phyloP scores from a whole-genome alignment of 495 filamentous ascomycete genomes.

The Mytilinidion resinicola region DNA sequence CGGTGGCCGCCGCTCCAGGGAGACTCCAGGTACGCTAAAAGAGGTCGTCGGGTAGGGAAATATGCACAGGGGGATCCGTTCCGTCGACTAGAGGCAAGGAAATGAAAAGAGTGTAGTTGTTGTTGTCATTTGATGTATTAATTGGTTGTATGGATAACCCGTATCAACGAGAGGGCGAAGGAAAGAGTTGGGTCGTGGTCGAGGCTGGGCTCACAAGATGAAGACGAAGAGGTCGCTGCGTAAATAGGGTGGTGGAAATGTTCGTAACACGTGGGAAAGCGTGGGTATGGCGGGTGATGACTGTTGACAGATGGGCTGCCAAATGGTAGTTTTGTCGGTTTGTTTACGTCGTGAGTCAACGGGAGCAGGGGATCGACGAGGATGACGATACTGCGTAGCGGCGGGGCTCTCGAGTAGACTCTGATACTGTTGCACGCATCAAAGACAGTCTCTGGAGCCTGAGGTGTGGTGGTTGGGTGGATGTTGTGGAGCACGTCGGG shows the following conservation, averaged over 20 bases:
- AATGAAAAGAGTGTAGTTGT: slow-evolving; percentile 31
- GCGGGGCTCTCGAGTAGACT: slow-evolving; percentile 14
- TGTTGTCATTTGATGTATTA: slow-evolving; percentile 33
- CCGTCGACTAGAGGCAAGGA: slow-evolving; percentile 30
- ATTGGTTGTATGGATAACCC: slow-evolving; percentile 27
- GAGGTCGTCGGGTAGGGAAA: slow-evolving; percentile 16
- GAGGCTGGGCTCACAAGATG: slow-evolving; percentile 9
- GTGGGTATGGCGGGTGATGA: background rate
- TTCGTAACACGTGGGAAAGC: slow-evolving; percentile 29
- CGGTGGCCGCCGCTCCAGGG: slow-evolving; percentile 21
- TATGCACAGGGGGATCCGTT: slow-evolving; percentile 30
- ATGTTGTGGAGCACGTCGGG: background rate
- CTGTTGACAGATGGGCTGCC: slow-evolving; percentile 4
- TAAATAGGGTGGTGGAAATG: slow-evolving; percentile 19
- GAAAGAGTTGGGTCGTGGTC: slow-evolving; percentile 7
- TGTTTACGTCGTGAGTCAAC: slow-evolving; percentile 23
- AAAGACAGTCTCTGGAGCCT: slow-evolving; percentile 15
- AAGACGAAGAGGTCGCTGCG: slow-evolving; percentile 24
- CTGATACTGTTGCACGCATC: slow-evolving; percentile 21
- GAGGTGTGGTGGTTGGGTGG: slow-evolving; percentile 1
- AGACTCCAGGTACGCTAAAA: slow-evolving; percentile 8
- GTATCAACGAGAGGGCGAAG: slow-evolving; percentile 25
- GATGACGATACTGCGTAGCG: slow-evolving; percentile 12
- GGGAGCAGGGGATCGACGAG: slow-evolving; percentile 23
- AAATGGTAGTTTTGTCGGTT: slow-evolving; percentile 5